phyloP scores from a whole-genome alignment of 495 filamentous ascomycete genomes.

The Lasiosphaeria ovina region DNA sequence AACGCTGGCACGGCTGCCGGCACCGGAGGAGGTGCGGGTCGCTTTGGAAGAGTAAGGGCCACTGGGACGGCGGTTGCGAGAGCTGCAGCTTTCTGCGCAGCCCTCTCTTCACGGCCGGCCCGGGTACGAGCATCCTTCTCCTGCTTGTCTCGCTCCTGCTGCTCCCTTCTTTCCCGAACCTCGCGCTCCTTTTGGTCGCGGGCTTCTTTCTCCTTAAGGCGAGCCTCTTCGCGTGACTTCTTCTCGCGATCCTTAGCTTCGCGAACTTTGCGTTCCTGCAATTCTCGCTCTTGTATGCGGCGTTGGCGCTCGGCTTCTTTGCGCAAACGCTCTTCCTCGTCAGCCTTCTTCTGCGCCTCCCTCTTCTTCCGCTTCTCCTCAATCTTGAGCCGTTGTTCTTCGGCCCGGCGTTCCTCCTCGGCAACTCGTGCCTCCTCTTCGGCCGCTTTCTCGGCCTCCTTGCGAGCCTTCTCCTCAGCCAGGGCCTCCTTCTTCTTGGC shows the following conservation, averaged over 20 bases:
- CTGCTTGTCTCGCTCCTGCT: slow-evolving; percentile 58
- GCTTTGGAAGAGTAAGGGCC: slow-evolving; percentile 49
- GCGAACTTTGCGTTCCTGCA: slow-evolving; percentile 75
- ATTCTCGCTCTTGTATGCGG: slow-evolving; percentile 76
- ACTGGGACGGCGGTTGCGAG: slow-evolving; percentile 34
- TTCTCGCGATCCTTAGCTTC: slow-evolving; percentile 84
- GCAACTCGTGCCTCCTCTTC: slow-evolving; percentile 77
- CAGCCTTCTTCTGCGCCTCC: slow-evolving; percentile 86
- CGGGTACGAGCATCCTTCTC: slow-evolving; percentile 44
- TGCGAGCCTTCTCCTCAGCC: slow-evolving; percentile 83
- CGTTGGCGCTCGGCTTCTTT: slow-evolving; percentile 63
- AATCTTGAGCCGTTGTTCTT: slow-evolving; percentile 73
- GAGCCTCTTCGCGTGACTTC: slow-evolving; percentile 68
- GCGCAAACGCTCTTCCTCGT: slow-evolving; percentile 76
- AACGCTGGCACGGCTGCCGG: slow-evolving; percentile 53
- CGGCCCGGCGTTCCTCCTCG: slow-evolving; percentile 73
- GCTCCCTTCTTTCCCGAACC: slow-evolving; percentile 52
- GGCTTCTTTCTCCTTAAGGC: slow-evolving; percentile 66
- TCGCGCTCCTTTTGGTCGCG: slow-evolving; percentile 66
- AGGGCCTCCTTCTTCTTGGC: slow-evolving; percentile 78
- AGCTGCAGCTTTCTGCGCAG: slow-evolving; percentile 40
- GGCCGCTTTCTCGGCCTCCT: slow-evolving; percentile 86
- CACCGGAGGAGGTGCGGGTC: slow-evolving; percentile 50
- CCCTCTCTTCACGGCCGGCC: slow-evolving; percentile 33
- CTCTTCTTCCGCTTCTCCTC: slow-evolving; percentile 91